phyloP scores from a whole-genome alignment of 257 asterid genomes.

The Linderniella brevidens region DNA sequence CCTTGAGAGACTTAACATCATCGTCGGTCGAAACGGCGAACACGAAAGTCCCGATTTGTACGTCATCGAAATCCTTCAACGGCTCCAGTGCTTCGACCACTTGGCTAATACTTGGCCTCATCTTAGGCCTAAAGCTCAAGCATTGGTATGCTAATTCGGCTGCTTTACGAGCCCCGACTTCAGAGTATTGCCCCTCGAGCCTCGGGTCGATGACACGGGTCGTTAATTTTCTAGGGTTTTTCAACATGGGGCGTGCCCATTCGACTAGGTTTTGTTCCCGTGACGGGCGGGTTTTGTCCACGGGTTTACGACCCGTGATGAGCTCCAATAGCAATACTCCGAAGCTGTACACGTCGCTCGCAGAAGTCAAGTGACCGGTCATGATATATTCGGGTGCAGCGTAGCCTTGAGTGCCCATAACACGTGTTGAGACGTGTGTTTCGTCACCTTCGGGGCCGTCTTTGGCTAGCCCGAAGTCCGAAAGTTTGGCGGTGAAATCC shows the following conservation, averaged over 20 bases:
- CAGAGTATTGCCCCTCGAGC: slow-evolving; percentile 66
- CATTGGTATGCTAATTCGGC: slow-evolving; percentile 63
- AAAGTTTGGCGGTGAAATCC: slow-evolving; percentile 78
- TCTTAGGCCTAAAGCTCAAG: slow-evolving; percentile 63
- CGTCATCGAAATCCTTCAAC: slow-evolving; percentile 26
- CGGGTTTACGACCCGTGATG: slow-evolving; percentile 56
- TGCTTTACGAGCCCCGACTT: slow-evolving; percentile 44
- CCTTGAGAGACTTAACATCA: no score
- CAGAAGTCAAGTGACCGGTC: slow-evolving; percentile 88
- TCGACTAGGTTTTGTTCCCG: slow-evolving; percentile 59
- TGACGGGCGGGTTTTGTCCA: slow-evolving; percentile 52
- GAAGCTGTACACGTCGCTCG: slow-evolving; percentile 82
- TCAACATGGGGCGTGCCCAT: slow-evolving; percentile 62
- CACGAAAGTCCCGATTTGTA: slow-evolving; percentile 36
- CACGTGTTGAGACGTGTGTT: slow-evolving; percentile 84
- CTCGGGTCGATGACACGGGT: slow-evolving; percentile 62
- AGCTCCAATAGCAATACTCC: slow-evolving; percentile 74
- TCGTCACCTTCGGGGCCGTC: slow-evolving; percentile 95
- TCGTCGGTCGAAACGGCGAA: slow-evolving; percentile 27
- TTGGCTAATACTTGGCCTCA: slow-evolving; percentile 42
- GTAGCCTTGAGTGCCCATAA: slow-evolving; percentile 87
- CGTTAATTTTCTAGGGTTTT: slow-evolving; percentile 51
- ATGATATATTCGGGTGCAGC: slow-evolving; percentile 86
- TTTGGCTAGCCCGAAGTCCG: slow-evolving; percentile 82
- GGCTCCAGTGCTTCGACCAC: slow-evolving; percentile 41